These are phyloP conservation scores for Laburnicola sp. DNA, from an alignment of 2,329 filamentous ascomycete genomes.

Conservation along the genomic window DNA sequence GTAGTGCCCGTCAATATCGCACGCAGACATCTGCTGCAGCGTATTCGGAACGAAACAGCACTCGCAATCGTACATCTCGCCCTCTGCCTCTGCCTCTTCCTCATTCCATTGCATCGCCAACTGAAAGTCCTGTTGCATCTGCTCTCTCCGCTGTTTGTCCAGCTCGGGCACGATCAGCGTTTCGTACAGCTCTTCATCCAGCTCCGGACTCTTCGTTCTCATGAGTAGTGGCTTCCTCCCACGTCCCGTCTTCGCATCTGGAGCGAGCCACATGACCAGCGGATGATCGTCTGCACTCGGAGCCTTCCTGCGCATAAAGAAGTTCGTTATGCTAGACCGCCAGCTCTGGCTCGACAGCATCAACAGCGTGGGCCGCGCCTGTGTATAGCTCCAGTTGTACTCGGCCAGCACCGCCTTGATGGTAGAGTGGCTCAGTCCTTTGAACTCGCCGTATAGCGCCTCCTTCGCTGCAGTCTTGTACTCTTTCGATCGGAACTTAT, in stretches of 20 bases:
- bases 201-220: constrained; percentile 63
- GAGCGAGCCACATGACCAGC: constrained; percentile 66
- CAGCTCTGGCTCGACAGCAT: constrained; percentile 73
- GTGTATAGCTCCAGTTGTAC: constrained; percentile 76
- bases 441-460: constrained; percentile 75
- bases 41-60: constrained; percentile 74
- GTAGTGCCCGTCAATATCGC: constrained; percentile 68
- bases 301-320: constrained; percentile 68
- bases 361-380: constrained; percentile 70
- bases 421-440: constrained; percentile 70
- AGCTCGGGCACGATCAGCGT: constrained; percentile 50
- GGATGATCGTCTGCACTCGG: constrained; percentile 59
- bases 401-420: constrained; percentile 80
- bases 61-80: constrained; percentile 67
- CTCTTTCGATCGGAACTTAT: constrained; percentile 67
- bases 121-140: constrained; percentile 45
- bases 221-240: constrained; percentile 64
- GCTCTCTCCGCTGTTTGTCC: constrained; percentile 44
- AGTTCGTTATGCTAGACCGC: constrained; percentile 71
- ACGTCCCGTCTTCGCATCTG: constrained; percentile 56
- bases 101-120: constrained; percentile 54
- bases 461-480: constrained; percentile 71
- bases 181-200: constrained; percentile 55
- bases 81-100: constrained; percentile 51
- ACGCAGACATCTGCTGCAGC: constrained; percentile 76